Evolutionary conservation across 225 moss, liverwort and hornwort genomes (phyloP).

Genomic region (Takakia lepidozioides): DNA sequence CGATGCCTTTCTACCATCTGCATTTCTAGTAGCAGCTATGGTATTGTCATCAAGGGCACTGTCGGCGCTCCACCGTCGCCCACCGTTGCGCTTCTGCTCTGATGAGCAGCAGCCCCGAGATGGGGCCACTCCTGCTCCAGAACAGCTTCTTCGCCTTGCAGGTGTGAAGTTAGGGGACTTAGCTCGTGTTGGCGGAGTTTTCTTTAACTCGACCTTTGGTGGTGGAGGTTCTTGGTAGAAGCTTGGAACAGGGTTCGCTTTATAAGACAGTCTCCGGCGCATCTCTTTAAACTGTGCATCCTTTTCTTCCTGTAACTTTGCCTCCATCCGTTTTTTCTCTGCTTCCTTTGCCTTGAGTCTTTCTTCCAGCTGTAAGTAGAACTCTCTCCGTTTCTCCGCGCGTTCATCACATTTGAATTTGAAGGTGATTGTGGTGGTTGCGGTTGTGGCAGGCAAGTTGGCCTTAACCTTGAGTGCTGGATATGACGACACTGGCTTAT

Average conservation of each 20-base stretch:
- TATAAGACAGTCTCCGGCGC: conserved; percentile 64
- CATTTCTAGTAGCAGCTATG: background rate
- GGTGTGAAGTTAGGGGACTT: conserved; percentile 76
- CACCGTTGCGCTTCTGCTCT: background rate
- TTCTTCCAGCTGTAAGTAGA: conserved; percentile 73
- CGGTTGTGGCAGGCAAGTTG: conserved; percentile 35
- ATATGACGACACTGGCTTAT: conserved; percentile 11
- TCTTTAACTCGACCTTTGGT: conserved; percentile 48
- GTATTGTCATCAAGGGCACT: background rate
- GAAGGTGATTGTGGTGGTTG: conserved; percentile 56
- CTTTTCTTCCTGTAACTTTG: conserved; percentile 69
- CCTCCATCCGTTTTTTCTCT: conserved; percentile 69
- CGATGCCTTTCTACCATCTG: too few species aligned
- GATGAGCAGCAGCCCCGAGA: too few species aligned
- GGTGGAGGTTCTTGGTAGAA: conserved; percentile 83
- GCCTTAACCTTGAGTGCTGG: conserved; percentile 42
- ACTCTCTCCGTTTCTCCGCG: conserved; percentile 77
- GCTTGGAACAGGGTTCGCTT: conserved; percentile 82
- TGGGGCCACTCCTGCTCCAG: conserved; percentile 10
- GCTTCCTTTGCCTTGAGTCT: conserved; percentile 64
- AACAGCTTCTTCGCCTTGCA: conserved; percentile 43
- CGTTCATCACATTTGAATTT: conserved; percentile 84
- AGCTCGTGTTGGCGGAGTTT: conserved; percentile 60
- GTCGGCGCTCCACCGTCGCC: background rate
- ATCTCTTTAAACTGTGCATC: conserved; percentile 77